Percentiles rank a stretch among this genome's conserved stretches.
Evolutionary conservation across 1,284 basidiomycete genomes (phyloP).

Genomic region (Austroboletus rostrupii): DNA sequence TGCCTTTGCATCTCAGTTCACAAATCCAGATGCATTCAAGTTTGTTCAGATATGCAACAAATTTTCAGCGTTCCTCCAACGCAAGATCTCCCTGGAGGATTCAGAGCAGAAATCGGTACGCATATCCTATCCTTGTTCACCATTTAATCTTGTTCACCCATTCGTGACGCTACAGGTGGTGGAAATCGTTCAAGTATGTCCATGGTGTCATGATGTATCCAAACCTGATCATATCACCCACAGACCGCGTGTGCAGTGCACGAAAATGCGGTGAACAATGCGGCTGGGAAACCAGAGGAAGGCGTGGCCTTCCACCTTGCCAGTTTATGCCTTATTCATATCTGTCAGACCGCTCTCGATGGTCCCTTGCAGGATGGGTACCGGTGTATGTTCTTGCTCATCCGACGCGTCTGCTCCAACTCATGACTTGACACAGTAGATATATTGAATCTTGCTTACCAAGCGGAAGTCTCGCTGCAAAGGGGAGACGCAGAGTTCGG

Average conservation of each 20-base stretch:
- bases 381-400: slow-evolving; percentile 15
- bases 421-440: slow-evolving; percentile 10
- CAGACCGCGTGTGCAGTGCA: slow-evolving; percentile 25
- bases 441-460: not conserved
- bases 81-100: not conserved
- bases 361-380: not conserved
- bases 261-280: slow-evolving; percentile 20
- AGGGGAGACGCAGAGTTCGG: slow-evolving; percentile 5
- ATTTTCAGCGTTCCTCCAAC: slow-evolving; percentile 15
- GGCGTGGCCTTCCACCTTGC: slow-evolving; percentile 12
- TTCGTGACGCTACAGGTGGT: slow-evolving; percentile 17
- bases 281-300: slow-evolving; percentile 7
- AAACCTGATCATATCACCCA: slow-evolving; percentile 1
- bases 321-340: slow-evolving; percentile 3
- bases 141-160: not conserved
- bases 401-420: not conserved
- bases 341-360: slow-evolving; percentile 12
- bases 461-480: slow-evolving; percentile 6
- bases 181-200: slow-evolving; percentile 19
- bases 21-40: slow-evolving; percentile 9
- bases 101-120: slow-evolving; percentile 16
- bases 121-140: no score
- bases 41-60: slow-evolving; percentile 12
- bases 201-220: not conserved
- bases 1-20: slow-evolving; percentile 14